phyloP scores from a whole-genome alignment of 2,329 filamentous ascomycete genomes.

The Ophiostoma ips region DNA sequence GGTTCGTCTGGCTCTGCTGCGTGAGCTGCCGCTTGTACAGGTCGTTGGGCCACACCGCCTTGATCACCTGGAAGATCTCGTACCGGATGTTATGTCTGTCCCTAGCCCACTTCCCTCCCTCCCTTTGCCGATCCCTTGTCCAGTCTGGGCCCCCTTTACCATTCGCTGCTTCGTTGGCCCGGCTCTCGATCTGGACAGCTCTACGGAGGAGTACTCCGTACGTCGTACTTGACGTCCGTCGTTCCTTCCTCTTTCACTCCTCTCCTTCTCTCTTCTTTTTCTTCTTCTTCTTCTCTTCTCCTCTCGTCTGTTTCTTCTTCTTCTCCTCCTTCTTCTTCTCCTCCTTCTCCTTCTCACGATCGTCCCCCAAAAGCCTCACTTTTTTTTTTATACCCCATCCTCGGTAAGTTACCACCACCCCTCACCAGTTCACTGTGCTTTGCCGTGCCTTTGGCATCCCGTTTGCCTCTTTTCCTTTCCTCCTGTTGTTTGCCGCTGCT shows the following conservation, averaged over 20 bases:
- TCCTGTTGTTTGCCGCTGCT: neutral
- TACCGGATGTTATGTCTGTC: slow-evolving; percentile 98
- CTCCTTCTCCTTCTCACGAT: neutral
- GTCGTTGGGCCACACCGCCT: slow-evolving; percentile 84
- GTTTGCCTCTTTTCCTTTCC: neutral
- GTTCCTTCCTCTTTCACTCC: neutral
- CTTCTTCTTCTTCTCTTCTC: neutral
- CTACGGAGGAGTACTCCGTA: neutral
- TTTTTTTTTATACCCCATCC: neutral
- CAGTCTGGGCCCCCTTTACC: no score
- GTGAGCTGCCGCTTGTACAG: slow-evolving; percentile 76
- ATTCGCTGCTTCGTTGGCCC: no score
- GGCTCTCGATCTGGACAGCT: neutral
- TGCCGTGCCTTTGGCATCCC: no score
- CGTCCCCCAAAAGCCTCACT: neutral
- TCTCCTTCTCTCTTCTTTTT: neutral
- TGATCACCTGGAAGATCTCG: slow-evolving; percentile 97
- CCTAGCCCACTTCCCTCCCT: no score
- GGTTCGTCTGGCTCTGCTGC: slow-evolving; percentile 75
- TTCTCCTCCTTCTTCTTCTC: neutral
- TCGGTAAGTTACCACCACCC: neutral
- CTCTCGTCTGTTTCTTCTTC: neutral
- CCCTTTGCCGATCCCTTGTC: no score
- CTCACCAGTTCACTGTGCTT: no score
- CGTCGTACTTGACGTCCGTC: no score